A percentile compares a stretch with the other conserved stretches of the same genome.
Conservation (phyloP, 768 basidiomycete species). For the Tulasnella sp. region DNA sequence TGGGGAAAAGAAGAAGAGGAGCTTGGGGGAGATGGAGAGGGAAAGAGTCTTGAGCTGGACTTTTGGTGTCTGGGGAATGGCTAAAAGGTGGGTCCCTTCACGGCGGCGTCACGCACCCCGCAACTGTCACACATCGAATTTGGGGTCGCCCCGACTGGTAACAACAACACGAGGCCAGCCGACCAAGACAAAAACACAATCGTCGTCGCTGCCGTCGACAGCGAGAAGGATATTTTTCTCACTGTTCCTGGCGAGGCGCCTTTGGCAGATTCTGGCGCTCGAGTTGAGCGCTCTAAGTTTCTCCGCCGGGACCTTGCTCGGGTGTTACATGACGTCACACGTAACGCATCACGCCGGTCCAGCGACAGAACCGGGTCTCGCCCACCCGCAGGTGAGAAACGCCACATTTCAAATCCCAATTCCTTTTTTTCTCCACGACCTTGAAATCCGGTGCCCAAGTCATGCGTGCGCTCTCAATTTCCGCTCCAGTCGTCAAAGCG, state of each 20-base stretch:
- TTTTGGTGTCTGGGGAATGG: conserved; percentile 1
- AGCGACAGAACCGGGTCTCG: not conserved
- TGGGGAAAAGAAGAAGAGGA: conserved; percentile 10
- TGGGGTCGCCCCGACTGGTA: not conserved
- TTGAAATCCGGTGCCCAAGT: not conserved
- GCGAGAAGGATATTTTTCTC: not conserved
- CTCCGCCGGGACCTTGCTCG: not conserved
- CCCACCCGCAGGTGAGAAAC: not conserved
- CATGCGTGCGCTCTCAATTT: not conserved
- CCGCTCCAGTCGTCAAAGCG: not conserved
- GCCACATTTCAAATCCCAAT: not conserved
- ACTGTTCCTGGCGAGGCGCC: not conserved
- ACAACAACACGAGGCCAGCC: not conserved
- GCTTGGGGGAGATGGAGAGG: not conserved
- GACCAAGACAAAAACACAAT: not conserved
- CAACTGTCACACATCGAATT: conserved; percentile 6
- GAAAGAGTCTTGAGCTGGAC: conserved; percentile 5
- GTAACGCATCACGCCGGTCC: not conserved
- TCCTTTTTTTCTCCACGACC: not conserved
- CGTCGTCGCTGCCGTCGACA: not conserved
- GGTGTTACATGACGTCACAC: conserved; percentile 5
- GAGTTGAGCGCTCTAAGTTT: not conserved
- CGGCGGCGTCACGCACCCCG: conserved; percentile 2
- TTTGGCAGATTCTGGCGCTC: not conserved
- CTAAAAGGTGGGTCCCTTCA: conserved; percentile 18